These are phyloP conservation scores for Aspergillus diversus DNA, from an alignment of 495 filamentous ascomycete genomes.

Conservation along the genomic window DNA sequence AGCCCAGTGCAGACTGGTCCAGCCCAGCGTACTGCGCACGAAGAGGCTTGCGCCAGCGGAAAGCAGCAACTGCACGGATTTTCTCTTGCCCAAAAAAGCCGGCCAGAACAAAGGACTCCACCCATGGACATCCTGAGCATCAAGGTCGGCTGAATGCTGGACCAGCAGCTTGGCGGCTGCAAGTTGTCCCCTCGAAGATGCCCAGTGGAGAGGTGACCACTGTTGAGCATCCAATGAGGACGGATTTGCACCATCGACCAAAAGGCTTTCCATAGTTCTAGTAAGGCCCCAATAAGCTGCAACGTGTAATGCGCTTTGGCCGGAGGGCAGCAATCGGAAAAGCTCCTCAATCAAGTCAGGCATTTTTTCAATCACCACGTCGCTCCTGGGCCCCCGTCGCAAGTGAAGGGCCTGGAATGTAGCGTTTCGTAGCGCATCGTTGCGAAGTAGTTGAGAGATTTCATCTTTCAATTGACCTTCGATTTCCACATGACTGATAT, in stretches of 20 bases:
- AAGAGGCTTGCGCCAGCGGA: constrained; percentile 15
- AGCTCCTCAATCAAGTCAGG: too few species aligned
- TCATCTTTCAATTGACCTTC: too few species aligned
- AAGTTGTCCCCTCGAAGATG: constrained; percentile 27
- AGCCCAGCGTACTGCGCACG: constrained; percentile 13
- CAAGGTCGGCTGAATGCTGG: constrained; percentile 36
- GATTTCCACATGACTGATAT: too few species aligned
- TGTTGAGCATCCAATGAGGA: constrained; percentile 10
- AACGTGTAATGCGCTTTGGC: constrained; percentile 12
- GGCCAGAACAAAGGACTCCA: constrained; percentile 35
- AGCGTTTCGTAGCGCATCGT: too few species aligned
- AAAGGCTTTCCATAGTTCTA: not conserved
- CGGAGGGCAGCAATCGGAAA: constrained; percentile 2
- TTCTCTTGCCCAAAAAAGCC: constrained; percentile 22
- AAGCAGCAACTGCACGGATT: constrained; percentile 21
- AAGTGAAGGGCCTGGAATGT: too few species aligned
- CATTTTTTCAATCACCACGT: too few species aligned
- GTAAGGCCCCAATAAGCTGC: constrained; percentile 16
- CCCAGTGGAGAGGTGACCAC: constrained; percentile 34
- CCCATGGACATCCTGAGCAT: constrained; percentile 26
- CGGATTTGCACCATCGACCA: not conserved
- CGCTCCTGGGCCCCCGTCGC: too few species aligned
- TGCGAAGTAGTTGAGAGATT: too few species aligned
- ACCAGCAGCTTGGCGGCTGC: constrained; percentile 32
- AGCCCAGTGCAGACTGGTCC: constrained; percentile 27